A percentile compares a stretch with the other conserved stretches of the same genome.
phyloP scores from a whole-genome alignment of 257 asterid genomes.

The Sherardia arvensis region DNA sequence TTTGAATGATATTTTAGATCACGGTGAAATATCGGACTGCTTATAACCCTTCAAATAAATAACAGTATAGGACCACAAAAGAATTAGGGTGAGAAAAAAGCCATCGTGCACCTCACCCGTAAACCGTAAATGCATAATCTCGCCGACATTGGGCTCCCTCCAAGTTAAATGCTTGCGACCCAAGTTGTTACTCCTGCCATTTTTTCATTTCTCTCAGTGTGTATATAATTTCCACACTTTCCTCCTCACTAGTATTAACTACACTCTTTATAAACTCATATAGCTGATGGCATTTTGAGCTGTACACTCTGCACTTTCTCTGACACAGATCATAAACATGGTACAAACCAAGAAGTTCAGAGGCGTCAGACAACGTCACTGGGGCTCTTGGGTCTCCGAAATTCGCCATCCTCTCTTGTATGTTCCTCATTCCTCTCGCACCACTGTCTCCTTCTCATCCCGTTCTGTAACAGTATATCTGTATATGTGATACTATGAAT shows the following conservation, averaged over 20 bases:
- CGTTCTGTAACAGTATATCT: too few relatives aligned
- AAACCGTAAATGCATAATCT: conserved; percentile 1
- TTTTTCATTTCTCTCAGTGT: neutral
- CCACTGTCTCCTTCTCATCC: neutral
- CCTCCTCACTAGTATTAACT: neutral
- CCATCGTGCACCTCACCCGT: neutral
- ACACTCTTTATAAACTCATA: neutral
- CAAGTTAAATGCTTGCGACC: conserved; percentile 5
- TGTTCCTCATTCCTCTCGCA: neutral
- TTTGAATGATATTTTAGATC: too few relatives aligned
- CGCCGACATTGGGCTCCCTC: conserved; percentile 12
- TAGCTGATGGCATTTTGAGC: neutral
- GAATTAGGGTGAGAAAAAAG: neutral
- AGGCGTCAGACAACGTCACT: conserved; percentile 65
- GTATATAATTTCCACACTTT: neutral
- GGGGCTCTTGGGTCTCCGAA: conserved; percentile 72
- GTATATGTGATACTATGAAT: too few relatives aligned
- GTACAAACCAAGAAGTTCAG: conserved; percentile 49
- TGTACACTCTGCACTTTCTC: conserved; percentile 3
- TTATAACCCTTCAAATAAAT: too few relatives aligned
- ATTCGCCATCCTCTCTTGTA: conserved; percentile 59
- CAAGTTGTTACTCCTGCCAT: neutral
- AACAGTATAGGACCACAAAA: conserved; percentile 4
- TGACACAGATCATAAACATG: conserved; percentile 19
- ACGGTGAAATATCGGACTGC: too few relatives aligned